Percentiles rank a stretch among this genome's conserved stretches.
Evolutionary conservation across 177 flowering plant species (phyloP).

Genomic region (Vitis hybrid): DNA sequence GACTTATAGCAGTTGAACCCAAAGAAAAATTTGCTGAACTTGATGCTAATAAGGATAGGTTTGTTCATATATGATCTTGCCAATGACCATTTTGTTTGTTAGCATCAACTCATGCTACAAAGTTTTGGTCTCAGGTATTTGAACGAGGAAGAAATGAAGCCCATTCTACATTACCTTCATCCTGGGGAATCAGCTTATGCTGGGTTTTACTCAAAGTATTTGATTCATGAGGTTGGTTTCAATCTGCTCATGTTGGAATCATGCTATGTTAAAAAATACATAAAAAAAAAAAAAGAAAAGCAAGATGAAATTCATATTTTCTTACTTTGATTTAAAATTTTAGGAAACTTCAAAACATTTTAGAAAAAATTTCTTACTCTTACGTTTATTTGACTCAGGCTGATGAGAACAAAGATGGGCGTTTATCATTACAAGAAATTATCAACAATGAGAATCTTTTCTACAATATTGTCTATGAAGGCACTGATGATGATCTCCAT

Average conservation of each 20-base stretch:
- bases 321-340: too few relatives aligned
- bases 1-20: slow-evolving; percentile 19
- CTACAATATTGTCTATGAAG: slow-evolving; percentile 42
- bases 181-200: slow-evolving; percentile 59
- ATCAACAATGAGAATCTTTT: slow-evolving; percentile 46
- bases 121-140: slow-evolving; percentile 28
- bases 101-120: too few relatives aligned
- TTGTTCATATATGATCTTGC: not conserved
- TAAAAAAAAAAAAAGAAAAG: too few relatives aligned
- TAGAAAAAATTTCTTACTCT: too few relatives aligned
- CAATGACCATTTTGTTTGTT: not conserved
- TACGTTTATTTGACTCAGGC: slow-evolving; percentile 33
- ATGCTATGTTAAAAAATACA: too few relatives aligned
- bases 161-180: slow-evolving; percentile 35
- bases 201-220: slow-evolving; percentile 38
- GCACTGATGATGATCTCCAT: slow-evolving; percentile 30
- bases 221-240: slow-evolving; percentile 47
- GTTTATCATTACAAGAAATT: slow-evolving; percentile 52
- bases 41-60: slow-evolving; percentile 52
- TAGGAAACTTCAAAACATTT: too few relatives aligned
- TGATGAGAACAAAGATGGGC: slow-evolving; percentile 59
- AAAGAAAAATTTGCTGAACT: slow-evolving; percentile 49
- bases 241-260: not conserved
- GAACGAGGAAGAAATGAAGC: slow-evolving; percentile 48
- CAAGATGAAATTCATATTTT: too few relatives aligned